These are phyloP conservation scores for Pseudogymnoascus sp. DNA, from an alignment of 2,329 filamentous ascomycete species.

Conservation along the genomic window DNA sequence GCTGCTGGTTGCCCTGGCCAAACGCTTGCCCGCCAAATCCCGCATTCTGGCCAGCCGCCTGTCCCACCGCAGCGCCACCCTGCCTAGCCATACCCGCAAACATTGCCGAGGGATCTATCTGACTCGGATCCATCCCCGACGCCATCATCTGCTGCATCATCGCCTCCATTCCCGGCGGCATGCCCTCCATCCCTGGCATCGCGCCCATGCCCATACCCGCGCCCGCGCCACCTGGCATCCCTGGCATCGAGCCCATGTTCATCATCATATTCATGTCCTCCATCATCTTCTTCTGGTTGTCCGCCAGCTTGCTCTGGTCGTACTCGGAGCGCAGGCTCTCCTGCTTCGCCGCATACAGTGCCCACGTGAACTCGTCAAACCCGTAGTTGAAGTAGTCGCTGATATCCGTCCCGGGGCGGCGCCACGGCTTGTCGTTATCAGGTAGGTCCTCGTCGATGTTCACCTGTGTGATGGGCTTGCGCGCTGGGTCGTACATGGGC, in stretches of 20 bases:
- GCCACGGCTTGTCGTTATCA: slow-evolving; percentile 89
- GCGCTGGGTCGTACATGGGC: slow-evolving; percentile 68
- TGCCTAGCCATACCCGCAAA: slow-evolving; percentile 48
- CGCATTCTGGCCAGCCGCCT: slow-evolving; percentile 37
- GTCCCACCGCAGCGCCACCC: slow-evolving; percentile 32
- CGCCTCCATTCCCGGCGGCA: slow-evolving; percentile 57
- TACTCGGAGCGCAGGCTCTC: slow-evolving; percentile 70
- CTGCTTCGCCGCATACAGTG: slow-evolving; percentile 85
- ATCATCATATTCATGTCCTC: slow-evolving; percentile 66
- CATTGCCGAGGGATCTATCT: slow-evolving; percentile 59
- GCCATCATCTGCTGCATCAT: slow-evolving; percentile 67
- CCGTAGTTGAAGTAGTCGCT: slow-evolving; percentile 99
- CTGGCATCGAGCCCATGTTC: slow-evolving; percentile 41
- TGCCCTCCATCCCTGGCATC: slow-evolving; percentile 54
- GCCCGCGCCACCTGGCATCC: slow-evolving; percentile 33
- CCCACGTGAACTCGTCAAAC: slow-evolving; percentile 98
- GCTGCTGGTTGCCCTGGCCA: slow-evolving; percentile 25
- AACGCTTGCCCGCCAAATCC: slow-evolving; percentile 46
- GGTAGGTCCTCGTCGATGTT: slow-evolving; percentile 53
- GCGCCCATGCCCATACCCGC: slow-evolving; percentile 30
- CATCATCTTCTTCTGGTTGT: slow-evolving; percentile 70
- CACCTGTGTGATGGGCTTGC: slow-evolving; percentile 71
- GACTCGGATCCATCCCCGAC: slow-evolving; percentile 54
- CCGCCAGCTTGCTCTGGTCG: slow-evolving; percentile 54
- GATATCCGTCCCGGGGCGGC: slow-evolving; percentile 85